Conservation (phyloP, 495 filamentous ascomycete species). For the Letharia columbiana region DNA sequence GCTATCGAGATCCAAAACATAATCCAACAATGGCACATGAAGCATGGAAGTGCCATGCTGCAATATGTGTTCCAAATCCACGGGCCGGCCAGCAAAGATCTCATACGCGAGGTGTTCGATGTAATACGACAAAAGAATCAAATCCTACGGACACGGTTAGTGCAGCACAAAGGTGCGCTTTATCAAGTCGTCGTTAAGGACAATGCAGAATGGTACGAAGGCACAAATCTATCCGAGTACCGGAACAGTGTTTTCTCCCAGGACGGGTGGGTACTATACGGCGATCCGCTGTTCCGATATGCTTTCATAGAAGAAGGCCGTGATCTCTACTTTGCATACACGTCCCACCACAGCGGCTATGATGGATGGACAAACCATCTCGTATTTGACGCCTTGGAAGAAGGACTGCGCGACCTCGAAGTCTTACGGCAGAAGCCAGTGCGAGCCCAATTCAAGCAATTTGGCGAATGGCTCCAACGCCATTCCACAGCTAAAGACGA, state of each 20-base stretch:
- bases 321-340: background rate
- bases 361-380: background rate
- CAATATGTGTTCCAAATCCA: slow-evolving; percentile 1
- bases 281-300: slow-evolving; percentile 3
- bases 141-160: background rate
- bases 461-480: background rate
- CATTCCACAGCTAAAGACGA: background rate
- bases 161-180: background rate
- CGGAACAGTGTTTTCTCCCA: background rate
- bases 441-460: background rate
- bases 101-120: background rate
- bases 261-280: background rate
- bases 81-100: background rate
- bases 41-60: background rate
- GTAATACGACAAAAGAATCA: slow-evolving; percentile 1
- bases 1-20: background rate
- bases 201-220: background rate
- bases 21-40: background rate
- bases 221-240: background rate
- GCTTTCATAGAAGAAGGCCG: background rate
- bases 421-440: background rate
- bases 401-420: background rate
- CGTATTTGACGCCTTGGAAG: background rate
- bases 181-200: slow-evolving; percentile 3
- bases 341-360: background rate